Percentiles rank a stretch among this genome's conserved stretches.
These are phyloP conservation scores for Fusarium humuli DNA, from an alignment of 2,329 filamentous ascomycete genomes.

Conservation along the genomic window DNA sequence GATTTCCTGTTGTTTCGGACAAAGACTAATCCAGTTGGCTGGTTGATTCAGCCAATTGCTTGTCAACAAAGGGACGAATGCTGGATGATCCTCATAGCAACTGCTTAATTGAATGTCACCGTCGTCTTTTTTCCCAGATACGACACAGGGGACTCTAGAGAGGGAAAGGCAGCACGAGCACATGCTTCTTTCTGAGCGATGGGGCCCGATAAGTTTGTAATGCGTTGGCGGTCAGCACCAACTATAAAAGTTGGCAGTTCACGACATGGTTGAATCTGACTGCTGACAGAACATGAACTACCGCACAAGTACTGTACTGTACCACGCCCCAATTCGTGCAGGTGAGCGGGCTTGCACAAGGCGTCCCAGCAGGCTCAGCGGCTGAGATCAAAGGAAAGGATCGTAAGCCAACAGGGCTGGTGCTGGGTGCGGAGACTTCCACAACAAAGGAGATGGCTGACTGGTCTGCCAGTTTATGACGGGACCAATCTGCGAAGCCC, in stretches of 20 bases:
- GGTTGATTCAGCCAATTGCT: conserved; percentile 23
- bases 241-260: conserved; percentile 13
- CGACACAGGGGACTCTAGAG: not conserved
- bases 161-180: conserved; percentile 14
- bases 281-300: conserved; percentile 22
- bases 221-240: conserved; percentile 40
- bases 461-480: conserved; percentile 25
- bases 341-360: conserved; percentile 39
- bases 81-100: conserved; percentile 22
- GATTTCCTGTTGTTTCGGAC: conserved; percentile 42
- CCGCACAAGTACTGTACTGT: not conserved
- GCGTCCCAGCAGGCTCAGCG: conserved; percentile 40
- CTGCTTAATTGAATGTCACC: conserved; percentile 28
- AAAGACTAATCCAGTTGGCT: conserved; percentile 27
- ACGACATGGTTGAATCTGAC: conserved; percentile 43
- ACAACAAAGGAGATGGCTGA: conserved; percentile 23
- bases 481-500: conserved; percentile 26
- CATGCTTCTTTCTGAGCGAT: conserved; percentile 5
- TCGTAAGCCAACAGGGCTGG: conserved; percentile 42
- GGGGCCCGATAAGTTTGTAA: not conserved
- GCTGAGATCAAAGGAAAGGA: conserved; percentile 42
- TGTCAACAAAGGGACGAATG: conserved; percentile 26
- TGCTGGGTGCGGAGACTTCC: conserved; percentile 35
- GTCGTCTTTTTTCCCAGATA: not conserved
- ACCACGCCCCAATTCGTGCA: conserved; percentile 29